Conservation (phyloP, 495 filamentous ascomycete genomes). For the Neurospora hispaniola region DNA sequence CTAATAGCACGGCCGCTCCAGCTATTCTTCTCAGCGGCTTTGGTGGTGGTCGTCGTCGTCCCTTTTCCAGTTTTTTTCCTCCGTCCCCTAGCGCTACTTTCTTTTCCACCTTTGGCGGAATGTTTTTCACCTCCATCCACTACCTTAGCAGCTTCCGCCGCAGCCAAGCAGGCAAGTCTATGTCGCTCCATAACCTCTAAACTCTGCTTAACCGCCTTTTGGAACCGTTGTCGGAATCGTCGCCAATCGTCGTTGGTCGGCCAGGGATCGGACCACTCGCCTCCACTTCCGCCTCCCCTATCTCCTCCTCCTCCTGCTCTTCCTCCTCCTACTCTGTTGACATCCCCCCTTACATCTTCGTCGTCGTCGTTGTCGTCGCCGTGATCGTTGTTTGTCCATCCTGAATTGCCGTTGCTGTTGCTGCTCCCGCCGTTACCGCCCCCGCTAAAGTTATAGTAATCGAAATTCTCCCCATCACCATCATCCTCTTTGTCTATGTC, state of each 20-base stretch:
- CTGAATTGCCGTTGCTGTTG: not conserved
- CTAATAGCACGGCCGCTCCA: not conserved
- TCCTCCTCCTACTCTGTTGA: not conserved
- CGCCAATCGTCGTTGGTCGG: slow-evolving; percentile 32
- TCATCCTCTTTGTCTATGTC: slow-evolving; percentile 24
- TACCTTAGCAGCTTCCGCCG: not conserved
- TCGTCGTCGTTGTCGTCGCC: not conserved
- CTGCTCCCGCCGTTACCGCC: not conserved
- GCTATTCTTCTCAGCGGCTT: not conserved
- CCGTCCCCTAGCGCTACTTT: not conserved
- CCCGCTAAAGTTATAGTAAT: not conserved
- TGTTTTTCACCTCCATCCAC: not conserved
- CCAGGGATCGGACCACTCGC: slow-evolving; percentile 30
- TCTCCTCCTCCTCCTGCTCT: slow-evolving; percentile 2
- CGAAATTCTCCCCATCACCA: slow-evolving; percentile 7
- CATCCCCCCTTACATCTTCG: not conserved
- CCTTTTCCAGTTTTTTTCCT: slow-evolving; percentile 1
- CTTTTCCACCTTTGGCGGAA: not conserved
- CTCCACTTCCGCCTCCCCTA: slow-evolving; percentile 3
- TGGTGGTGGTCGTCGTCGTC: not conserved
- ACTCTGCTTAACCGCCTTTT: slow-evolving; percentile 19
- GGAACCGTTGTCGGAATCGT: slow-evolving; percentile 26
- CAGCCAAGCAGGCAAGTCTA: not conserved
- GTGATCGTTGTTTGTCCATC: not conserved
- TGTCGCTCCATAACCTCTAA: slow-evolving; percentile 14